Evolutionary conservation across 2,329 filamentous ascomycete species (phyloP), one percentile per base, ranked within the genome.

Genomic region (Davidsoniella neocaledoniae): DNA sequence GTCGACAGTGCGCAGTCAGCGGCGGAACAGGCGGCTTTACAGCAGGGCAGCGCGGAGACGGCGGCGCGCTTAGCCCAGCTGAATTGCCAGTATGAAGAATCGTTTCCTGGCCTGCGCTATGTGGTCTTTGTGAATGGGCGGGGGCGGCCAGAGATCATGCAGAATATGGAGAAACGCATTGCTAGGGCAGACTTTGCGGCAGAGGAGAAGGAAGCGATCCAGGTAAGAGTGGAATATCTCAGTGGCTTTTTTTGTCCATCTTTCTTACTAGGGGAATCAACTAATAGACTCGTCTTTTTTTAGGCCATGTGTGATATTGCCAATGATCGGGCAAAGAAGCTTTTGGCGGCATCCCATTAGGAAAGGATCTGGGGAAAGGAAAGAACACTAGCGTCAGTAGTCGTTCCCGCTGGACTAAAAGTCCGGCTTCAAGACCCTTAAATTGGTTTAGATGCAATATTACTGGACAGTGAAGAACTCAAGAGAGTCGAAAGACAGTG

Each of bases 241-340:
- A 6, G n/a, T 41, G 19, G 9, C 16, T n/a, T 36, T 26, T 45
- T 48, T 14, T 44, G 7, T 36, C 8, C 17, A 3, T 49, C 17
- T 23, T 5, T 49, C 2, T 47, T 43, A 47, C 43, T 39, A 53
- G 36, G 48, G 17, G 21, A 26, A 38, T 14, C 4, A 40, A 51
- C 57, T 60, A 52, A 59, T 48, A 19, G n/a, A 25, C 51, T 8
- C 17, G 5, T 50, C n/a, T 19, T 14, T 26, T 16, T 47, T 21
- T 25, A 86, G 82, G 87, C 88, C 39, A 94, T 95, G 85, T 86
- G 86, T 59, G 83, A 87, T 58, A 95, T 95, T 60, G 88, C 88
- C 26, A 74, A 76, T 47, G 86, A 94, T 59, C 75, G 88, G 45
- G 85, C 81, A 1, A 62, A 64, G 29, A 93, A 87, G 63, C 62